phyloP scores from a whole-genome alignment of 345 rosid species.

The Crucihimalaya himalaica region DNA sequence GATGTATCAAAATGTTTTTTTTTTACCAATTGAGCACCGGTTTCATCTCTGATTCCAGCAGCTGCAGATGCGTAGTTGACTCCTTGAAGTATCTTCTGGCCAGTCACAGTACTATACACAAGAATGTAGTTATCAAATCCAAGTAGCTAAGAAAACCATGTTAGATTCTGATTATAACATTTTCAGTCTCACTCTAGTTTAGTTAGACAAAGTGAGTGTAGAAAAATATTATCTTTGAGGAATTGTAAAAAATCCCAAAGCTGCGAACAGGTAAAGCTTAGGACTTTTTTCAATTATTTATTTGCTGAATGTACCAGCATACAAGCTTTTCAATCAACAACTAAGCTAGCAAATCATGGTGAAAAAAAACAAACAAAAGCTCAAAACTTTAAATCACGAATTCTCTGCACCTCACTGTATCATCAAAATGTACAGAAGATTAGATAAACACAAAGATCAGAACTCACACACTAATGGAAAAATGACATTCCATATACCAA shows the following conservation, averaged over 20 bases:
- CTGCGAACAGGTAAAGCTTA: constrained; percentile 10
- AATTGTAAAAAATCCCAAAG: background rate
- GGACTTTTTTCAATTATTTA: background rate
- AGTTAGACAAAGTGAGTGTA: constrained; percentile 4
- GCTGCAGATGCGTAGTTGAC: constrained; percentile 89
- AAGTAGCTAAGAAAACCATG: constrained; percentile 40
- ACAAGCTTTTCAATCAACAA: constrained; percentile 7
- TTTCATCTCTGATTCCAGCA: constrained; percentile 82
- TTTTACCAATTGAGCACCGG: constrained; percentile 76
- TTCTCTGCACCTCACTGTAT: background rate
- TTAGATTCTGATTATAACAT: constrained; percentile 11
- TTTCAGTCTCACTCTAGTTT: background rate
- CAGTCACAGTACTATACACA: constrained; percentile 55
- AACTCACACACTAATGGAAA: constrained; percentile 9
- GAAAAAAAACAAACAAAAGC: constrained; percentile 12
- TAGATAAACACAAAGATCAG: background rate
- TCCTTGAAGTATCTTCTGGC: constrained; percentile 59
- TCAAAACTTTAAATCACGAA: background rate
- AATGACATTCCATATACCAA: background rate
- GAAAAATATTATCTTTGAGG: background rate
- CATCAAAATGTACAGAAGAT: constrained; percentile 7
- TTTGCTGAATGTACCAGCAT: background rate
- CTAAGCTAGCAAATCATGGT: constrained; percentile 17
- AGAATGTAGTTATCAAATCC: constrained; percentile 65
- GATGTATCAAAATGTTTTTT: background rate